These are phyloP conservation scores for Dothistroma septosporum DNA, from an alignment of 2,329 filamentous ascomycete species.

Conservation along the genomic window DNA sequence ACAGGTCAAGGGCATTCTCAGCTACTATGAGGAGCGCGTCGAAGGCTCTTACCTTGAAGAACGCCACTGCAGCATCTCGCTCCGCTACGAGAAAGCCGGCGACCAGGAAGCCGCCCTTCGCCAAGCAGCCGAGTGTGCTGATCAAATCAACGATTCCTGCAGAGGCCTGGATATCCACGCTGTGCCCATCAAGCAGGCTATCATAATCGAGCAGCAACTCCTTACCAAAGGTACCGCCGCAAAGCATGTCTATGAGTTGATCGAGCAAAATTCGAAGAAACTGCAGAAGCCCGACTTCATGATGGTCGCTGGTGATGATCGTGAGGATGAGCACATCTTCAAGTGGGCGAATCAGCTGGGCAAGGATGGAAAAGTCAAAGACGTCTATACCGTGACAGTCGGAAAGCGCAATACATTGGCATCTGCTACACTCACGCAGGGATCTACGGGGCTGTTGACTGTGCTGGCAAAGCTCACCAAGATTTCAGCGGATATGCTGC, in stretches of 20 bases:
- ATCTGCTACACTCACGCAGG: constrained; percentile 78
- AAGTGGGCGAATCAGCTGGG: constrained; percentile 81
- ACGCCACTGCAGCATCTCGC: constrained; percentile 84
- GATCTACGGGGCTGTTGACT: constrained; percentile 67
- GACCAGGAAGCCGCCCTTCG: constrained; percentile 71
- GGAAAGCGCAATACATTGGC: constrained; percentile 87
- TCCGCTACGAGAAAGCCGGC: constrained; percentile 80
- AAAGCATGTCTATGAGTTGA: constrained; percentile 61
- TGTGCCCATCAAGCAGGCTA: constrained; percentile 68
- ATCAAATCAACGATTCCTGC: constrained; percentile 92
- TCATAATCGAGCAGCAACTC: constrained; percentile 79
- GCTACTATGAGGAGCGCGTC: constrained; percentile 85
- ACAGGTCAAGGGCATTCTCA: constrained; percentile 74
- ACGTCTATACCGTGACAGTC: constrained; percentile 80
- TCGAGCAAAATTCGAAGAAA: constrained; percentile 24
- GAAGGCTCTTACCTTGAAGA: constrained; percentile 86
- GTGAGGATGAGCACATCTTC: constrained; percentile 91
- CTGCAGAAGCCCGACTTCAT: constrained; percentile 66
- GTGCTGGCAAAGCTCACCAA: constrained; percentile 32
- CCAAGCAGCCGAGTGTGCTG: constrained; percentile 83
- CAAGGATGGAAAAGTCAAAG: constrained; percentile 47
- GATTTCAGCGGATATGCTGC: constrained; percentile 26
- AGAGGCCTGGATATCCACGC: constrained; percentile 79
- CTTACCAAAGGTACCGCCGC: constrained; percentile 87
- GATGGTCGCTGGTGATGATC: constrained; percentile 82